Conservation (phyloP, 1,139 yeast species). For the Torulaspora pretoriensis region DNA sequence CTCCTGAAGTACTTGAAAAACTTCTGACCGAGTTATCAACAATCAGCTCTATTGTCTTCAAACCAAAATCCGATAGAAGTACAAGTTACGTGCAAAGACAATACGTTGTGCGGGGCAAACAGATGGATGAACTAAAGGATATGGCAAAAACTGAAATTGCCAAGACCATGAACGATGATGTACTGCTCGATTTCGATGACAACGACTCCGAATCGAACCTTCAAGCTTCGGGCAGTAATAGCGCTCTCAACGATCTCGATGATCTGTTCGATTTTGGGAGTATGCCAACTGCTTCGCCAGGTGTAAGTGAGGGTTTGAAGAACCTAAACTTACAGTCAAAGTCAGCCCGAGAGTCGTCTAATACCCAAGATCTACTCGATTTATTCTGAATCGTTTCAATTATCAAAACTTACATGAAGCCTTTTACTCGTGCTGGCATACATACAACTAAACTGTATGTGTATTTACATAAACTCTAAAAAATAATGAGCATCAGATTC, state of each 20-base stretch:
- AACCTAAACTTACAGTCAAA: constrained; percentile 34
- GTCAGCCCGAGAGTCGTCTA: constrained; percentile 15
- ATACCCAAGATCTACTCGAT: constrained; percentile 53
- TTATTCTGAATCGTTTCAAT: constrained; percentile 40
- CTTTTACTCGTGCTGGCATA: constrained; percentile 6
- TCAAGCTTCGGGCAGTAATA: constrained; percentile 14
- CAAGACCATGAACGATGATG: constrained; percentile 65
- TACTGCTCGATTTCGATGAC: constrained; percentile 76
- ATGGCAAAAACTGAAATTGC: constrained; percentile 76
- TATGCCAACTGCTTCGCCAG: constrained; percentile 19
- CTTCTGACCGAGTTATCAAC: constrained; percentile 76
- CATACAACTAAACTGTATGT: constrained; percentile 3
- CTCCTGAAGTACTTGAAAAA: constrained; percentile 63
- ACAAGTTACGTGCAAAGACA: constrained; percentile 36
- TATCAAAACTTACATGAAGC: neutral
- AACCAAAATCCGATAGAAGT: constrained; percentile 63
- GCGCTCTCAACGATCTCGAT: constrained; percentile 56
- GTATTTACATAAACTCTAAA: constrained; percentile 9
- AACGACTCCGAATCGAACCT: constrained; percentile 30
- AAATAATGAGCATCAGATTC: neutral
- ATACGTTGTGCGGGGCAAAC: constrained; percentile 42
- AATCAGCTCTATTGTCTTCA: constrained; percentile 83
- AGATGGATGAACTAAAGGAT: constrained; percentile 71
- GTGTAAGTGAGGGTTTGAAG: constrained; percentile 21
- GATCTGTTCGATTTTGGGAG: constrained; percentile 49